Conservation (phyloP, 768 basidiomycete species). For the Mycena capillaripes region DNA sequence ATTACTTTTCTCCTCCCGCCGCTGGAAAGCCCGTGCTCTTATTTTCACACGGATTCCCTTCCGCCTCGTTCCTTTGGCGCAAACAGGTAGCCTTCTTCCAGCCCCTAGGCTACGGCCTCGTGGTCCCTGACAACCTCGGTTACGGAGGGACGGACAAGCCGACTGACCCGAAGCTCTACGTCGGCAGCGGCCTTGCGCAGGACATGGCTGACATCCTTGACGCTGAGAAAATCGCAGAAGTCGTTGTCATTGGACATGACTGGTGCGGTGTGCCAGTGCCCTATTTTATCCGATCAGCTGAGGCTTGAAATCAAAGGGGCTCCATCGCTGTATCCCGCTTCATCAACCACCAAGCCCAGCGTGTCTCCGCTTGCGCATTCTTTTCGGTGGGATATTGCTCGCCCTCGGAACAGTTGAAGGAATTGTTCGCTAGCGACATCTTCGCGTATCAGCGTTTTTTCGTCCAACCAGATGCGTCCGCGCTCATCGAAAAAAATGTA, state of each 20-base stretch:
- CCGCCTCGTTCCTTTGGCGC: too few species aligned
- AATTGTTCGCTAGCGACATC: conserved; percentile 15
- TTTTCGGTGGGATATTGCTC: conserved; percentile 52
- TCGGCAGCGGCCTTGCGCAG: conserved; percentile 41
- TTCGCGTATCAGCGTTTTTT: conserved; percentile 22
- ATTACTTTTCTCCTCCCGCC: conserved; percentile 34
- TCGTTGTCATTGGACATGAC: conserved; percentile 59
- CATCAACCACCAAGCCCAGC: too few species aligned
- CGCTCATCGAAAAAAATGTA: conserved; percentile 55
- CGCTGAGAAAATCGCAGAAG: too few species aligned
- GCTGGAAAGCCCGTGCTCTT: conserved; percentile 52
- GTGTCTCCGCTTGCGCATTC: conserved; percentile 58
- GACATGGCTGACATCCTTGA: too few species aligned
- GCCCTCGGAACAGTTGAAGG: conserved; percentile 11
- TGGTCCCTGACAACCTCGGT: conserved; percentile 69
- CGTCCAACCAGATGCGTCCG: conserved; percentile 47
- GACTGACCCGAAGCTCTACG: conserved; percentile 51
- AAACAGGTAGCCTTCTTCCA: too few species aligned
- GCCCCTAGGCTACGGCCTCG: too few species aligned
- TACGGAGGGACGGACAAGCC: conserved; percentile 67
- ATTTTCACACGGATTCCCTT: too few species aligned
- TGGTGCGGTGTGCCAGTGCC: conserved; percentile 33
- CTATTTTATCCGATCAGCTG: background rate
- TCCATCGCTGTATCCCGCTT: conserved; percentile 42
- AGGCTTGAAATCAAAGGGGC: conserved; percentile 51